These are phyloP conservation scores for Chrysanthemum seticuspe DNA, from an alignment of 129 eudicot species.

Conservation along the genomic window DNA sequence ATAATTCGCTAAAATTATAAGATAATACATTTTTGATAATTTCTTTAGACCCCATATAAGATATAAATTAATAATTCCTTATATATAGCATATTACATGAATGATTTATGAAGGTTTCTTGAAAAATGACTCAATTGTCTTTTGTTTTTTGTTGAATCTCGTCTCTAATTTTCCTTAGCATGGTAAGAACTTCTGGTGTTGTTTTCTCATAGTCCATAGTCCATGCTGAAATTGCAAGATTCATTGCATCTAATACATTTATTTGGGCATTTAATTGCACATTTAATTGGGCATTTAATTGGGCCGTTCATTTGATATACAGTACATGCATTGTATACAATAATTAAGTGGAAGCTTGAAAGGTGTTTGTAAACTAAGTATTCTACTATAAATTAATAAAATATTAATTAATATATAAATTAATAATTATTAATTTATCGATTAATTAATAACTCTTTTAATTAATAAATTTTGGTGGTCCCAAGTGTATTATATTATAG, in stretches of 20 bases:
- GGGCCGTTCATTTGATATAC: no score
- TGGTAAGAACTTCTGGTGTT: conserved; percentile 29
- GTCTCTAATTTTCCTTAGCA: conserved; percentile 23
- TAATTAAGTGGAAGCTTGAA: no score
- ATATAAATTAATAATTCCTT: conserved; percentile 29
- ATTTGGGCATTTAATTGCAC: neutral
- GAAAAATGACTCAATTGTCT: conserved; percentile 35
- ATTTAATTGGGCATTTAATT: no score
- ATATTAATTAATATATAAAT: no score
- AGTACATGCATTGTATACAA: no score
- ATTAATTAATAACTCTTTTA: no score
- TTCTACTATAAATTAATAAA: no score
- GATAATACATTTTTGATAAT: conserved; percentile 37
- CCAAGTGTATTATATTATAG: no score
- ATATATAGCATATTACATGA: conserved; percentile 30
- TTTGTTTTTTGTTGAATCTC: conserved; percentile 32
- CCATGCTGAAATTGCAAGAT: conserved; percentile 29
- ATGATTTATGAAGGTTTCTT: conserved; percentile 30
- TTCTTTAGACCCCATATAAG: conserved; percentile 34
- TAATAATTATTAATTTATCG: no score
- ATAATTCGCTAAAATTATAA: conserved; percentile 42
- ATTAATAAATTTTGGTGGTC: no score
- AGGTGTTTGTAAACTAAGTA: no score
- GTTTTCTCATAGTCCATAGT: conserved; percentile 35
- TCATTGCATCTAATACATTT: conserved; percentile 35